phyloP scores from a whole-genome alignment of 306 rosid genomes.

The Trichosanthes cucumerina region DNA sequence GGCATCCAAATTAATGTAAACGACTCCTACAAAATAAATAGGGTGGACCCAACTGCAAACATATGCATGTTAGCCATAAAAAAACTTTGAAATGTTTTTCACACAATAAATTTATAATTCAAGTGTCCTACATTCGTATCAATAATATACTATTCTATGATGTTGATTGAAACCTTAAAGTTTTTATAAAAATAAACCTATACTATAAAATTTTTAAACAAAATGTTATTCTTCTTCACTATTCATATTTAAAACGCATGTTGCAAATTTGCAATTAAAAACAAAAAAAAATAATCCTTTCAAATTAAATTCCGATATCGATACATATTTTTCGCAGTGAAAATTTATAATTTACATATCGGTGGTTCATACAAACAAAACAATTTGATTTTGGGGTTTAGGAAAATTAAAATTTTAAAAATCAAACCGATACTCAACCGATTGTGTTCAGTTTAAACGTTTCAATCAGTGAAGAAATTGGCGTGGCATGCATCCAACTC shows the following conservation, averaged over 20 bases:
- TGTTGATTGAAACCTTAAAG: background rate
- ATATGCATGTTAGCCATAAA: background rate
- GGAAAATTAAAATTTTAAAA: background rate
- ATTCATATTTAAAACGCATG: background rate
- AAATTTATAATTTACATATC: background rate
- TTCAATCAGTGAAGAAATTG: background rate
- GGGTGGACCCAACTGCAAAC: slow-evolving; percentile 5
- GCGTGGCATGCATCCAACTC: background rate
- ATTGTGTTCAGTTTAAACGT: background rate
- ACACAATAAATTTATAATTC: background rate
- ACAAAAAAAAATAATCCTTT: background rate
- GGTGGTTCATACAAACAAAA: background rate
- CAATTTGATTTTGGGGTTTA: background rate
- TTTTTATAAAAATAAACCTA: background rate
- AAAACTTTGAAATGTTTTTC: background rate
- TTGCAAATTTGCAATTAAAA: too few species aligned
- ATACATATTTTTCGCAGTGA: background rate
- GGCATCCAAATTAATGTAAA: background rate
- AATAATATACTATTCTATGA: background rate
- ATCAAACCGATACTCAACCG: background rate
- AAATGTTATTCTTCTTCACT: too few species aligned
- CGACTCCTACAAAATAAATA: background rate
- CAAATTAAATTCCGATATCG: too few species aligned
- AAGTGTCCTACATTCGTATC: background rate
- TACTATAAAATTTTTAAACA: too few species aligned